A percentile compares a stretch with the other conserved stretches of the same genome.
Conservation (phyloP, 352 stramenopile species). For the Plasmopara muralis region DNA sequence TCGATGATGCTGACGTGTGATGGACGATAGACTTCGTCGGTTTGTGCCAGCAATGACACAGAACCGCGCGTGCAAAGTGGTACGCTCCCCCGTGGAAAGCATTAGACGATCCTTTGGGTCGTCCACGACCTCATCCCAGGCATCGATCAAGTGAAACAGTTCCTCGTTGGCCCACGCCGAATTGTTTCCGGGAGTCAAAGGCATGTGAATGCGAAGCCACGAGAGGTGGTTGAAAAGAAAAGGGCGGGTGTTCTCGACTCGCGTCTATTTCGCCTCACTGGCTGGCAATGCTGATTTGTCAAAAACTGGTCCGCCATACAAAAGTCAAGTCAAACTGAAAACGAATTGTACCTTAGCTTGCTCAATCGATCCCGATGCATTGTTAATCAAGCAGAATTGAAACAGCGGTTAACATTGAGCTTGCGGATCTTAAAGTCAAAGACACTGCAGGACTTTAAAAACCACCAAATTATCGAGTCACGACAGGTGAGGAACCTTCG, state of each 20-base stretch:
- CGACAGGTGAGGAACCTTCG: too few relatives aligned
- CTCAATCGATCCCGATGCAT: too few relatives aligned
- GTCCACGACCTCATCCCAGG: constrained; percentile 28
- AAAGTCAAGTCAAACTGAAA: constrained; percentile 6
- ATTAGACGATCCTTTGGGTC: constrained; percentile 24
- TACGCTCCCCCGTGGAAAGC: constrained; percentile 16
- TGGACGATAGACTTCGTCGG: constrained; percentile 20
- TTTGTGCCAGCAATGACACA: constrained; percentile 9
- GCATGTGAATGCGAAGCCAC: constrained; percentile 7
- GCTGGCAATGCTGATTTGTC: constrained; percentile 3
- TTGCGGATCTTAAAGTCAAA: too few relatives aligned
- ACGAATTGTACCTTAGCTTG: too few relatives aligned
- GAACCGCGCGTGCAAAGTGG: constrained; percentile 25
- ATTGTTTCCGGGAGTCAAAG: constrained; percentile 7
- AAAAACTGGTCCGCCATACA: constrained; percentile 8
- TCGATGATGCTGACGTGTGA: constrained; percentile 25
- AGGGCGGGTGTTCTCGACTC: not conserved
- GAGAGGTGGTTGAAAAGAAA: not conserved
- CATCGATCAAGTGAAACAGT: constrained; percentile 24
- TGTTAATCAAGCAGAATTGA: too few relatives aligned
- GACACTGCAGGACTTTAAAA: too few relatives aligned
- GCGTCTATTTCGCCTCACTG: not conserved
- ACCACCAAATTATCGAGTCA: too few relatives aligned
- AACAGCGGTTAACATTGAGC: too few relatives aligned
- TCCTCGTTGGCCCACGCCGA: constrained; percentile 22